A percentile compares a stretch with the other conserved stretches of the same genome.
These are phyloP conservation scores for Hypoxylon sp. DNA, from an alignment of 2,329 filamentous ascomycete genomes.

Conservation along the genomic window DNA sequence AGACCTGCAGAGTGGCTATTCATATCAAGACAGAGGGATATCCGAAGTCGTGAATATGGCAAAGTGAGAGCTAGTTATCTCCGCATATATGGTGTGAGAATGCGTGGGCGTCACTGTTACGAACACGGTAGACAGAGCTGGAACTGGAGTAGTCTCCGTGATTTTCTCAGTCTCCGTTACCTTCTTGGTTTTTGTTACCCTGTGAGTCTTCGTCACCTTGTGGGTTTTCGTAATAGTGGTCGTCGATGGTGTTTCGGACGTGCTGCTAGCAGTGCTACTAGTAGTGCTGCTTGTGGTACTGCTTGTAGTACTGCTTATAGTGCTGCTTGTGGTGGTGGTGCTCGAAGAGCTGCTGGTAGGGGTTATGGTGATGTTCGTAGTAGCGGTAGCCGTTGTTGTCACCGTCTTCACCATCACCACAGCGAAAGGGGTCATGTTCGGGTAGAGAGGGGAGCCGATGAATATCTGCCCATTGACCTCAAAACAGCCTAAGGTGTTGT, in stretches of 20 bases:
- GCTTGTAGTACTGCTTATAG: background rate
- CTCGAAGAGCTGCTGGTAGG: background rate
- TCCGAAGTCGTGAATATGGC: background rate
- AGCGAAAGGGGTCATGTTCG: background rate
- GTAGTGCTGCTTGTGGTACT: background rate
- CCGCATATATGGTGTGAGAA: background rate
- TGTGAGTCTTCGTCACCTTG: background rate
- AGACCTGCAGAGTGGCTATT: background rate
- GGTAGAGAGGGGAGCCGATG: background rate
- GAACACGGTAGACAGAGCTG: background rate
- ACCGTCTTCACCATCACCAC: background rate
- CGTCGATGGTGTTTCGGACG: background rate
- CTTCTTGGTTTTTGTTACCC: background rate
- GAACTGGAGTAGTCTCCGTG: background rate
- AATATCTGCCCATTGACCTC: background rate
- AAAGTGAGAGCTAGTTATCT: background rate
- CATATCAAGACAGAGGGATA: background rate
- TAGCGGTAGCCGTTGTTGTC: background rate
- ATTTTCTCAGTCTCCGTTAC: background rate
- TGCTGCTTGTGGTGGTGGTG: background rate
- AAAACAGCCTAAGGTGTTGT: conserved; percentile 8
- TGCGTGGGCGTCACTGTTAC: background rate
- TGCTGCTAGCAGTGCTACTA: background rate
- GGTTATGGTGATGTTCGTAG: conserved; percentile 3
- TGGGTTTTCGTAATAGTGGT: background rate